A percentile compares a stretch with the other conserved stretches of the same genome.
Conservation (phyloP, 2,329 filamentous ascomycete genomes). For the Didymosphaeria variabile region DNA sequence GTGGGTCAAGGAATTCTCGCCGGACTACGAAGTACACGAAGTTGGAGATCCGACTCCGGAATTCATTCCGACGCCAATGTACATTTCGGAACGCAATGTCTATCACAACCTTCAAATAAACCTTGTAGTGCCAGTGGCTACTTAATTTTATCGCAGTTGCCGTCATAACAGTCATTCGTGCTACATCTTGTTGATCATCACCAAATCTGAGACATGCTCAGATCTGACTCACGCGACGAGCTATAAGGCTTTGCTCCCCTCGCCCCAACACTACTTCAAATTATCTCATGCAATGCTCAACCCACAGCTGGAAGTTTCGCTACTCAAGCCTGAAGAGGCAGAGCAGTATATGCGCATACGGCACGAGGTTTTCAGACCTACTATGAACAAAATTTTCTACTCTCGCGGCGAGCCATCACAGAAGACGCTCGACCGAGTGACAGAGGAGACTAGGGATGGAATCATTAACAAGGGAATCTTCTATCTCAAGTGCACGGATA, state of each 20-base stretch:
- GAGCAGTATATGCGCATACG: constrained; percentile 42
- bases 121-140: background rate
- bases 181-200: background rate
- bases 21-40: background rate
- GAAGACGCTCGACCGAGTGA: constrained; percentile 33
- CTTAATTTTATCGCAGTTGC: background rate
- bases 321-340: constrained; percentile 38
- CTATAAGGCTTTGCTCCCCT: background rate
- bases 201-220: background rate
- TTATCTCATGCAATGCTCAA: constrained; percentile 24
- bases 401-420: constrained; percentile 30
- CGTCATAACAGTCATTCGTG: background rate
- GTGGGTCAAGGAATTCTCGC: background rate
- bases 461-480: constrained; percentile 31
- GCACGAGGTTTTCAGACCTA: constrained; percentile 39
- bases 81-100: background rate
- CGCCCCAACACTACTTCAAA: background rate
- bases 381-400: constrained; percentile 47
- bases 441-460: constrained; percentile 28
- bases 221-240: background rate
- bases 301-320: constrained; percentile 36
- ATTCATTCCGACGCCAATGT: background rate
- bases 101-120: background rate
- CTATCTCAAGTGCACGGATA: constrained; percentile 42
- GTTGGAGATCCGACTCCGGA: background rate